These are phyloP conservation scores for Crithidia thermophila DNA, from an alignment of 208 protist species.

Conservation along the genomic window DNA sequence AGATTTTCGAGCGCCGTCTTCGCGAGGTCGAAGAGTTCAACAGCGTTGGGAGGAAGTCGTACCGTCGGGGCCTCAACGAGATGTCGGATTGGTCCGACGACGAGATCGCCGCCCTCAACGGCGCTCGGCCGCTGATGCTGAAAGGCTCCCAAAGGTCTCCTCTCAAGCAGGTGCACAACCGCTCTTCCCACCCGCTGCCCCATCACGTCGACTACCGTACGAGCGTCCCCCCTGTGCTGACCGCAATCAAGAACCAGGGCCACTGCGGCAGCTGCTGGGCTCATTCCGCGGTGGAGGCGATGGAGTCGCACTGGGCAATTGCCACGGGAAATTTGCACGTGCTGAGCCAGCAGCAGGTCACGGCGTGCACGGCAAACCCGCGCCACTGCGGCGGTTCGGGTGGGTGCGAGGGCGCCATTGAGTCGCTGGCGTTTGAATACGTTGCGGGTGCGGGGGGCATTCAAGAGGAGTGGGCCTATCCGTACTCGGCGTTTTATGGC, in stretches of 20 bases:
- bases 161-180: constrained; percentile 10
- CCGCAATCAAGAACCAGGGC: constrained; percentile 78
- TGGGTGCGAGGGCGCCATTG: constrained; percentile 85
- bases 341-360: constrained; percentile 93
- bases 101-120: constrained; percentile 44
- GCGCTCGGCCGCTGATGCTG: constrained; percentile 22
- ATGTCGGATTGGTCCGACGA: constrained; percentile 55
- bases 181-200: constrained; percentile 28
- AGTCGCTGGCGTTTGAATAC: constrained; percentile 78
- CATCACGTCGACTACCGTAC: constrained; percentile 51
- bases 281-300: constrained; percentile 53
- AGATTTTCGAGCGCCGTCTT: constrained; percentile 39
- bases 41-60: constrained; percentile 9
- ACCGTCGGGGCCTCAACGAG: constrained; percentile 42
- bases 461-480: constrained; percentile 68
- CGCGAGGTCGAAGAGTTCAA: constrained; percentile 43
- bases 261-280: constrained; percentile 84
- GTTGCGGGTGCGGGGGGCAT: constrained; percentile 59
- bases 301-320: constrained; percentile 84
- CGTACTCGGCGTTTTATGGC: constrained; percentile 73
- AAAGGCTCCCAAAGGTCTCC: constrained; percentile 12
- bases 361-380: constrained; percentile 85
- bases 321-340: constrained; percentile 56
- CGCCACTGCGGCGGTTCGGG: constrained; percentile 58
- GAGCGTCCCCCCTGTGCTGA: constrained; percentile 46